A percentile compares a stretch with the other conserved stretches of the same genome.
Evolutionary conservation across 305 asterid genomes (phyloP).

Genomic region (Fraxinus latifolia): DNA sequence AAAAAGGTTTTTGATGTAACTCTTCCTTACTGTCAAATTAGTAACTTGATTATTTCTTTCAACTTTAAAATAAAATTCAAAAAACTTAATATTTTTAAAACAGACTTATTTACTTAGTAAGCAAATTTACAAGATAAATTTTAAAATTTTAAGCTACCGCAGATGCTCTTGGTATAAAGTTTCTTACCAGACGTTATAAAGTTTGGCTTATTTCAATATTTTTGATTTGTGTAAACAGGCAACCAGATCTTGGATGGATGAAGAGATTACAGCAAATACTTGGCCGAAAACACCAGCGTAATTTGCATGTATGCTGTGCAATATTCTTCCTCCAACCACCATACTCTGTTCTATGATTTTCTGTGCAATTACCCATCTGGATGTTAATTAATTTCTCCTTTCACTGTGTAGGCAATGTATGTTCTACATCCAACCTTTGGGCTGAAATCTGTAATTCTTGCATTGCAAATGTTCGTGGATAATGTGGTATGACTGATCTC

Average conservation of each 20-base stretch:
- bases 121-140: neutral
- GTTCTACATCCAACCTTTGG: conserved; percentile 82
- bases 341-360: neutral
- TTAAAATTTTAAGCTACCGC: neutral
- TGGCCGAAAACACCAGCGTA: conserved; percentile 91
- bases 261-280: conserved; percentile 87
- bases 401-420: conserved; percentile 55
- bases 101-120: neutral
- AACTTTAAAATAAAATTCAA: neutral
- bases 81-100: neutral
- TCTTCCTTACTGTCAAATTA: neutral
- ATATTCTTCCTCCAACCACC: neutral
- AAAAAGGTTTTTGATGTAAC: neutral
- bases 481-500: conserved; percentile 43
- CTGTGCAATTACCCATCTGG: neutral
- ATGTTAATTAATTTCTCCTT: conserved; percentile 12
- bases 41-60: neutral
- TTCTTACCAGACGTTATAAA: neutral
- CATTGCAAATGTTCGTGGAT: conserved; percentile 64
- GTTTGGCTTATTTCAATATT: neutral
- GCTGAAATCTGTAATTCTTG: conserved; percentile 65
- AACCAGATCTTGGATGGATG: conserved; percentile 98
- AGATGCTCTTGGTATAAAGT: neutral
- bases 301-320: conserved; percentile 70
- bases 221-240: conserved; percentile 49